Percentiles rank a stretch among this genome's conserved stretches.
These are phyloP conservation scores for Termitomyces sp. DNA, from an alignment of 768 basidiomycete genomes.

Conservation along the genomic window DNA sequence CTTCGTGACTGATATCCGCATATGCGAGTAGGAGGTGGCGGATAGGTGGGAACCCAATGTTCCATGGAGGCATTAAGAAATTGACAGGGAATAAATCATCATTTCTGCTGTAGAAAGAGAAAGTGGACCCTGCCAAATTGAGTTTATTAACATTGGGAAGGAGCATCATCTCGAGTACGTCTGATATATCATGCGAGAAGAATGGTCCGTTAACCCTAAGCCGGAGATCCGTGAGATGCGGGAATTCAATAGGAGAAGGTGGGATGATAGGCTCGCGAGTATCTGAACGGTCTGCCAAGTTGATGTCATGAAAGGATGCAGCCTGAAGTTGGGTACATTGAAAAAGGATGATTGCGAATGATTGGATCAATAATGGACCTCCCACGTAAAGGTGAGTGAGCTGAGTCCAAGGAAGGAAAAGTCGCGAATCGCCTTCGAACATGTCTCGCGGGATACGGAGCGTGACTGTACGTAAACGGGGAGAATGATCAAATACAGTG, in stretches of 20 bases:
- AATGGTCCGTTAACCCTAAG: background rate
- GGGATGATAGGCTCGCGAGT: background rate
- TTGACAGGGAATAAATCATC: background rate
- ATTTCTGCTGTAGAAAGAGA: background rate
- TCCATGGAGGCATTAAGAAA: background rate
- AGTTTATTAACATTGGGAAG: background rate
- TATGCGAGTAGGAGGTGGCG: background rate
- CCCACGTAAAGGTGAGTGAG: background rate
- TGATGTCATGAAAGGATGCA: background rate
- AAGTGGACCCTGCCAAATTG: background rate
- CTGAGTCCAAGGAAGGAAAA: constrained; percentile 1
- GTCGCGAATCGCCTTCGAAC: background rate
- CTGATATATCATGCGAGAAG: background rate
- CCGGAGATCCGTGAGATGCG: background rate
- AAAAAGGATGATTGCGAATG: background rate
- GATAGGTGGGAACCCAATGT: background rate
- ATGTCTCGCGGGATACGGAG: background rate
- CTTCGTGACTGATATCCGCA: background rate
- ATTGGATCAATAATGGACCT: background rate
- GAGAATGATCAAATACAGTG: background rate
- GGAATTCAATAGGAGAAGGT: background rate
- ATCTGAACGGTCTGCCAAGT: background rate
- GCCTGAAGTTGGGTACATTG: background rate
- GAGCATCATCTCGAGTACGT: background rate
- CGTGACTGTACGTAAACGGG: background rate